Evolutionary conservation across 306 rosid genomes (phyloP).

Genomic region (Vigna hirtella): DNA sequence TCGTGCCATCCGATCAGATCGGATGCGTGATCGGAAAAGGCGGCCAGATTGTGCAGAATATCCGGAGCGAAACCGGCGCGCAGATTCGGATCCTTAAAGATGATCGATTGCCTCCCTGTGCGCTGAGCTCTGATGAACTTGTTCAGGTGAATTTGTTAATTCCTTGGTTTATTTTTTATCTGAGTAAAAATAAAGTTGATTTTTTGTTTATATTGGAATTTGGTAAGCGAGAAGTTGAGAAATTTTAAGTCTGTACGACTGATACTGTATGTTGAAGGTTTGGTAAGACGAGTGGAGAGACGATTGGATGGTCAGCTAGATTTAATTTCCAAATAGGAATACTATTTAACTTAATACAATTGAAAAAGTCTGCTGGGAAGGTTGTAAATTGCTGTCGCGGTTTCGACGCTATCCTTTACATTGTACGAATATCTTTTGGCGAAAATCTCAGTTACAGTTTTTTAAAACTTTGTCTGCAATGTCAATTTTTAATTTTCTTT

Average conservation of each 20-base stretch:
- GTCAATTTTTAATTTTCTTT: not conserved
- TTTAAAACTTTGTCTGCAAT: not conserved
- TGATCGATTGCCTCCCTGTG: slow-evolving; percentile 85
- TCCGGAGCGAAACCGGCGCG: slow-evolving; percentile 89
- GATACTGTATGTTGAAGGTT: not conserved
- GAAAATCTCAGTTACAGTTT: not conserved
- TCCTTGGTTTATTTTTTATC: not conserved
- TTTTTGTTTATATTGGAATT: slow-evolving; percentile 20
- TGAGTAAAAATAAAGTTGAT: not conserved
- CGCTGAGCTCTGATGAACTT: slow-evolving; percentile 86
- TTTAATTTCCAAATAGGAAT: not conserved
- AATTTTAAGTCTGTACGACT: not conserved
- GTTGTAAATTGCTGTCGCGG: not conserved
- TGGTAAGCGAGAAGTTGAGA: not conserved
- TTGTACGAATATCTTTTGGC: not conserved
- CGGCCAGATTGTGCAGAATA: slow-evolving; percentile 90
- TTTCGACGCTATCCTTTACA: not conserved
- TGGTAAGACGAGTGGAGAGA: no score
- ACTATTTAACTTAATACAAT: not conserved
- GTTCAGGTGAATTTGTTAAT: slow-evolving; percentile 63
- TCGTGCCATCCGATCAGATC: slow-evolving; percentile 97
- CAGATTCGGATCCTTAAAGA: slow-evolving; percentile 94
- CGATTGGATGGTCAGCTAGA: no score
- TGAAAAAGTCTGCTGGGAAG: not conserved
- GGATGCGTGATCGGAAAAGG: slow-evolving; percentile 98